Conservation (phyloP, 768 basidiomycete species). For the Dioszegia aurantiaca region DNA sequence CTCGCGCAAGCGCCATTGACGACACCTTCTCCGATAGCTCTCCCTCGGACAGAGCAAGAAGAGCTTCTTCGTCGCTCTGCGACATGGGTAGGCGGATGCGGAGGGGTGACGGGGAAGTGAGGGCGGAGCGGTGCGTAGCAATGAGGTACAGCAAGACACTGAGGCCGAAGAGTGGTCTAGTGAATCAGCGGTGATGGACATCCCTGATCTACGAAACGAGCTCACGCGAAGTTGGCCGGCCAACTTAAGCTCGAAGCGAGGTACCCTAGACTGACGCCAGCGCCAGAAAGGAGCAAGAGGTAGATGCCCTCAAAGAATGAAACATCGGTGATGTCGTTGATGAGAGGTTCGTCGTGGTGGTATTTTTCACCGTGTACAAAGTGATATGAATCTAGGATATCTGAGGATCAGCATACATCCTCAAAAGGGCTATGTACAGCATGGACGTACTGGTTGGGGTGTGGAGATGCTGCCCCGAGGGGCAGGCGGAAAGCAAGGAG, state of each 20-base stretch:
- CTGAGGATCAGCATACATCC: too few relatives aligned
- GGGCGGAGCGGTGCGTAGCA: not conserved
- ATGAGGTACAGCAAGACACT: conserved; percentile 5
- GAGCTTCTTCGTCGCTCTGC: not conserved
- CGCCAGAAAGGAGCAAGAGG: not conserved
- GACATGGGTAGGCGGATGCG: not conserved
- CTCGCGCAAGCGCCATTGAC: not conserved
- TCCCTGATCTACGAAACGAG: not conserved
- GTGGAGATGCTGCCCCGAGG: too few relatives aligned
- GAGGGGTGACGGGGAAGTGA: not conserved
- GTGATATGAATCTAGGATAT: too few relatives aligned
- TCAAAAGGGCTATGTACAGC: too few relatives aligned
- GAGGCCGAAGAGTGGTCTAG: conserved; percentile 1
- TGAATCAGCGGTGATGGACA: not conserved
- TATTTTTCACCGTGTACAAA: too few relatives aligned
- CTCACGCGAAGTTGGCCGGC: conserved; percentile 8
- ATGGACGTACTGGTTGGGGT: too few relatives aligned
- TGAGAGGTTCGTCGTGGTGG: not conserved
- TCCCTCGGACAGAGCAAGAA: not conserved
- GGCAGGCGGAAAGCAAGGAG: not conserved
- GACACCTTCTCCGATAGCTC: not conserved
- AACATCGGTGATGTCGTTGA: not conserved
- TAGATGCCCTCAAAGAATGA: conserved; percentile 3
- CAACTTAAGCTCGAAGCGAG: not conserved
- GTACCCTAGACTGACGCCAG: conserved; percentile 5